Conservation (phyloP, 345 rosid genomes). For the Cardamine occulta region DNA sequence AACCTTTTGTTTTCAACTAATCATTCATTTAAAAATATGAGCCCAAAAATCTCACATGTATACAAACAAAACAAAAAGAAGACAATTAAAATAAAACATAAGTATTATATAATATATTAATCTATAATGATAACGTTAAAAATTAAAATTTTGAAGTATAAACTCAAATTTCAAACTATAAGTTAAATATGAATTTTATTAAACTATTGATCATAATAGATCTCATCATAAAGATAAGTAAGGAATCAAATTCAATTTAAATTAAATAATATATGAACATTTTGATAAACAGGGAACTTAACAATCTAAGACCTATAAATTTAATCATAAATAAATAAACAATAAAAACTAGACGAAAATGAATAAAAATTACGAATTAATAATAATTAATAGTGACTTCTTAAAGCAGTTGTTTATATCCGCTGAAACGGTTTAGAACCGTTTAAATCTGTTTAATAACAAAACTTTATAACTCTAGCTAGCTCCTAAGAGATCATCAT, state of each 20-base stretch:
- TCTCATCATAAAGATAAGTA: not conserved
- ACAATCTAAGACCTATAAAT: not conserved
- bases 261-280: not conserved
- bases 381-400: not conserved
- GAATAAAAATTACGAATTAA: not conserved
- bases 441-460: not conserved
- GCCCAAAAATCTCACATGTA: not conserved
- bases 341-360: too few species aligned
- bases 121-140: not conserved
- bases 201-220: not conserved
- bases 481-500: not conserved
- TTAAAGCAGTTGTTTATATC: not conserved
- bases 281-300: not conserved
- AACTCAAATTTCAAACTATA: not conserved
- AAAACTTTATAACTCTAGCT: not conserved
- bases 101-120: not conserved
- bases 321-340: too few species aligned
- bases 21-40: not conserved
- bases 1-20: constrained; percentile 3
- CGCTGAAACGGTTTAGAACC: not conserved
- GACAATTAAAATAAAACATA: not conserved
- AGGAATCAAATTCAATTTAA: not conserved
- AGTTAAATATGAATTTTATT: not conserved
- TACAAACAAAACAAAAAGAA: not conserved
- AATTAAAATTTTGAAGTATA: not conserved